Evolutionary conservation across 345 rosid species (phyloP), one percentile per base, ranked within the genome.

Genomic region (Dipteronia dyeriana): DNA sequence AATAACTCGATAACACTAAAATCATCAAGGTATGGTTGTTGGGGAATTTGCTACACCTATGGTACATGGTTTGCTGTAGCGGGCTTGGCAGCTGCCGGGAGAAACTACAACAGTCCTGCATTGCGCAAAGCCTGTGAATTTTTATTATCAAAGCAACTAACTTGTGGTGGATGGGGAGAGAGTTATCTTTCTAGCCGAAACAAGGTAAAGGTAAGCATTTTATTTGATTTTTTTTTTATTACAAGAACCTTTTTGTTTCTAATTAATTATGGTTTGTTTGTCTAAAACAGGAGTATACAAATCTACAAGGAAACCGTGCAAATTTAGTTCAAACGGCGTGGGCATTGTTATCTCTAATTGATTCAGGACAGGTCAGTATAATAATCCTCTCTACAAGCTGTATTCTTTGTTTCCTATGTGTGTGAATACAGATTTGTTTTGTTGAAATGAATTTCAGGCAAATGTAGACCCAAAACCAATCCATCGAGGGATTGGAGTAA

Each of bases 111-210:
- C 65, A 69, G 85, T 68, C 79, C 76, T n/a, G 10, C 78, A 1
- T 26, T 91, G 43, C 82, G 90, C 13, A 85, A 70, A 76, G 93
- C 93, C 20, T 89, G 92, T 68, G 20, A 63, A 7, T 89, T 91
- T 76, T 77, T 91, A 71, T 74, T 89, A 12, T 78, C 81, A 6
- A 89, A 80, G 73, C 93, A 91, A 65, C 80, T 86, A 3, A 53
- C 75, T 5, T 84, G 80, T 68, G 93, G 95, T n/a, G 90, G 93
- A 71, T 91, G 95, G 95, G 95, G 91, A 12, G 92, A 88, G 76
- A 91, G 95, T 70, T 85, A 80, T 47, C 79, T 89, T 3, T 89
- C 92, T n/a, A 84, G 88, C 79, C 89, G 82, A 39, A 78, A 83
- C 2, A 89, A 91, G 84, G 87, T 78, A 47, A 89, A 91, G 84